Conservation (phyloP, 345 rosid genomes). For the Dimocarpus longan region DNA sequence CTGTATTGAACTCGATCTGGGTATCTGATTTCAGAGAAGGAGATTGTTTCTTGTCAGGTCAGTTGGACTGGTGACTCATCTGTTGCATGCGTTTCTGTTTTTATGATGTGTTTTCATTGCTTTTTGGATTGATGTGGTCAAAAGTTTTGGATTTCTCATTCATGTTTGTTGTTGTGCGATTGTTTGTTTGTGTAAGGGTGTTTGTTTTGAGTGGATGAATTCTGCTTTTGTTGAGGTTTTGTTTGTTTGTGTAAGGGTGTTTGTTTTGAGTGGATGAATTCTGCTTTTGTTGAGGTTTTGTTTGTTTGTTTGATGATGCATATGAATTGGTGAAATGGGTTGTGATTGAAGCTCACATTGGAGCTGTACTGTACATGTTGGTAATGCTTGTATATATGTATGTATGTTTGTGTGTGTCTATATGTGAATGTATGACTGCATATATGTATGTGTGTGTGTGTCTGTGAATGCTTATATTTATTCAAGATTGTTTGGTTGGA, state of each 20-base stretch:
- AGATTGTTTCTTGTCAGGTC: background rate
- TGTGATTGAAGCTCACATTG: constrained; percentile 8
- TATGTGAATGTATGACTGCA: background rate
- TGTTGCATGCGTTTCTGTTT: background rate
- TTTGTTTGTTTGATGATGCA: background rate
- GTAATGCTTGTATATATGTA: background rate
- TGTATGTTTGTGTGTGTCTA: background rate
- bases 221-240: background rate
- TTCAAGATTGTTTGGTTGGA: constrained; percentile 8
- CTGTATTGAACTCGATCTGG: background rate
- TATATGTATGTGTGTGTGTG: too few relatives aligned
- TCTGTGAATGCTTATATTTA: background rate
- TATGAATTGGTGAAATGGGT: constrained; percentile 8
- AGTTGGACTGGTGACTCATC: background rate
- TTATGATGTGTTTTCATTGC: background rate
- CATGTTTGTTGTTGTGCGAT: background rate
- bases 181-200: background rate
- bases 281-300: background rate
- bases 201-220: background rate
- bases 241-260: background rate
- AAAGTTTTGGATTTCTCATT: background rate
- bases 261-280: background rate
- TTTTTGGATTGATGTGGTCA: background rate
- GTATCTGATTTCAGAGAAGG: background rate
- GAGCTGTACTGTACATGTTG: background rate